These are phyloP conservation scores for Penicillium chermesinum DNA, from an alignment of 495 filamentous ascomycete genomes.

Conservation along the genomic window DNA sequence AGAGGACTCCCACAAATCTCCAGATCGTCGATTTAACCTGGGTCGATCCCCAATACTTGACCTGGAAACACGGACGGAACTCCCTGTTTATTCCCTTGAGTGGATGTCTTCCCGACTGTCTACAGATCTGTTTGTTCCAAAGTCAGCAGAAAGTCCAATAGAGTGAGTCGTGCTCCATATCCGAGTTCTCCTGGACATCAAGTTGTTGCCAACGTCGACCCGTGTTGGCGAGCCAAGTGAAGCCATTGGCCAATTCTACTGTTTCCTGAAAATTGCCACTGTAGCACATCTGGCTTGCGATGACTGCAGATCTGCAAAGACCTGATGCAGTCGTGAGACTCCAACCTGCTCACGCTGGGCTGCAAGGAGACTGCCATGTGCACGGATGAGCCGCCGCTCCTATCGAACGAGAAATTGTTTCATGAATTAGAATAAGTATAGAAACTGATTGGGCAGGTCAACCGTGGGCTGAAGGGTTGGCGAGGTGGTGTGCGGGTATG, in stretches of 20 bases:
- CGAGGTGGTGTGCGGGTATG: not conserved
- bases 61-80: too few species aligned
- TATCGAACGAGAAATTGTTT: not conserved
- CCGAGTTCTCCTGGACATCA: too few species aligned
- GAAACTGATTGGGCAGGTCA: not conserved
- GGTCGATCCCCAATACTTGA: too few species aligned
- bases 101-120: too few species aligned
- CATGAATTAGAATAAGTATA: not conserved
- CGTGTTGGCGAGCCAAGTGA: not conserved
- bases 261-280: not conserved
- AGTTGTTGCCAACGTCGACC: too few species aligned
- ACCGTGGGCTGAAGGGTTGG: not conserved
- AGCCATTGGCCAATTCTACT: too few species aligned
- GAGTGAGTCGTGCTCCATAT: too few species aligned
- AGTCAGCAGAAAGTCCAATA: too few species aligned
- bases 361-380: not conserved
- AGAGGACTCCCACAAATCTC: not conserved
- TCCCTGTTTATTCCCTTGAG: too few species aligned
- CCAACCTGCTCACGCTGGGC: not conserved
- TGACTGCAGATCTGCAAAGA: not conserved
- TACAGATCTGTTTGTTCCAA: too few species aligned
- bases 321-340: not conserved
- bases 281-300: not conserved
- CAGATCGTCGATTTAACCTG: not conserved
- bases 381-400: not conserved